Conservation (phyloP, 164 flowering plant genomes). For the Chimonanthus salicifolius region DNA sequence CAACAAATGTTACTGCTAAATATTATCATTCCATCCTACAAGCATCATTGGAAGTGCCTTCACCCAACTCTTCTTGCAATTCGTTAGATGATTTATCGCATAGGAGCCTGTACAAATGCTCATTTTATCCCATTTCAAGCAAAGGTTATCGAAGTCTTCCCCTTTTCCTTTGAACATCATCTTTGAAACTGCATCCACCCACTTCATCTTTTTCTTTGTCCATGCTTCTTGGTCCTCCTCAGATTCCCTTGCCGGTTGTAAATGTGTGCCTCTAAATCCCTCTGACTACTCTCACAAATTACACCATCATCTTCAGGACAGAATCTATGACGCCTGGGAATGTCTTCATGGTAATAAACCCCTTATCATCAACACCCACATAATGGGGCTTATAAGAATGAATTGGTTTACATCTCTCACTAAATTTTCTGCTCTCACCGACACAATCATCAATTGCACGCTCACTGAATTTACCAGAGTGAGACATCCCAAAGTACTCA, state of each 20-base stretch:
- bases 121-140: background rate
- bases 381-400: conserved; percentile 42
- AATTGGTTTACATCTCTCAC: conserved; percentile 26
- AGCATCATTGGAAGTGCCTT: too few species aligned
- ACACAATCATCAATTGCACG: conserved; percentile 32
- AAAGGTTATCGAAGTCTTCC: conserved; percentile 33
- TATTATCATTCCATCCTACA: too few species aligned
- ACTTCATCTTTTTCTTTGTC: conserved; percentile 43
- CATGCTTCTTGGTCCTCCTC: conserved; percentile 38
- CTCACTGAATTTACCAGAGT: conserved; percentile 39
- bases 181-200: conserved; percentile 39
- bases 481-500: conserved; percentile 35
- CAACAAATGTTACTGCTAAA: too few species aligned
- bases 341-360: conserved; percentile 35
- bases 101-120: too few species aligned
- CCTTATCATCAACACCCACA: conserved; percentile 22
- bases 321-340: conserved; percentile 43
- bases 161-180: conserved; percentile 35
- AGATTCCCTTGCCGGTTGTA: conserved; percentile 36
- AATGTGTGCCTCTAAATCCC: conserved; percentile 49
- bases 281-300: conserved; percentile 35
- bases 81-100: too few species aligned
- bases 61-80: too few species aligned
- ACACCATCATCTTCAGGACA: conserved; percentile 36
- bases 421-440: conserved; percentile 43